Evolutionary conservation across 2,329 filamentous ascomycete species (phyloP), one percentile per base, ranked within the genome.

Genomic region (Fusarium anguioides): DNA sequence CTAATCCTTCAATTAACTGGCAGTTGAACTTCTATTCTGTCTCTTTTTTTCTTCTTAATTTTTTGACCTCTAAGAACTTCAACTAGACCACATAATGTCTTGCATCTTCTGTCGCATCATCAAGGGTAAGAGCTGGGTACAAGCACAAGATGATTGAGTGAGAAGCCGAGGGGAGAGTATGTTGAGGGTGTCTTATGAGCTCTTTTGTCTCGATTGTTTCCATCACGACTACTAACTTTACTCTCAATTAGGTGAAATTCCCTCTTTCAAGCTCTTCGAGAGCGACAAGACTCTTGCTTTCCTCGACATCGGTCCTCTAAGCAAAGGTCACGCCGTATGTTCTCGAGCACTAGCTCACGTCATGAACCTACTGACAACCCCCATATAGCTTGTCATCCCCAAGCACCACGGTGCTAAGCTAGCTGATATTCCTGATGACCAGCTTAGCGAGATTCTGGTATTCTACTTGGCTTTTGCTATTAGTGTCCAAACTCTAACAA

Each of bases 91-190:
- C 46, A 61, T 40, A 18, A 72, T 71, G 70, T 49, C 90, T 66
- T 99, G 96, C 79, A 93, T 98, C 76, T 99, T 99, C 84, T 99
- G 96, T 86, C 97, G 93, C 80, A 98, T 99, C 78, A 91, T 99
- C 83, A 96, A 97, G 87, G 95, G 95, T 84, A 75, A 69, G 67
- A 62, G 27, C 46, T 20, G 27, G 27, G 33, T 15, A 45, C 52
- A 27, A 50, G 50, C 7, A 40, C 20, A 50, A 36, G 17, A 36
- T 26, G 47, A 40, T 24, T 42, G 37, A 44, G 40, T 35, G 44
- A 53, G 53, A 39, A 41, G 40, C 27, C 11, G 50, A 54, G 60
- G 44, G 60, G 56, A 69, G 66, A 63, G 66, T 68, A 63, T 27
- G 66, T 66, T 29, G 51, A 55, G 50, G 52, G 35, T 60, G 53